Evolutionary conservation across 2,329 filamentous ascomycete species (phyloP).

Genomic region (Magnaporthiopsis rhizophila): DNA sequence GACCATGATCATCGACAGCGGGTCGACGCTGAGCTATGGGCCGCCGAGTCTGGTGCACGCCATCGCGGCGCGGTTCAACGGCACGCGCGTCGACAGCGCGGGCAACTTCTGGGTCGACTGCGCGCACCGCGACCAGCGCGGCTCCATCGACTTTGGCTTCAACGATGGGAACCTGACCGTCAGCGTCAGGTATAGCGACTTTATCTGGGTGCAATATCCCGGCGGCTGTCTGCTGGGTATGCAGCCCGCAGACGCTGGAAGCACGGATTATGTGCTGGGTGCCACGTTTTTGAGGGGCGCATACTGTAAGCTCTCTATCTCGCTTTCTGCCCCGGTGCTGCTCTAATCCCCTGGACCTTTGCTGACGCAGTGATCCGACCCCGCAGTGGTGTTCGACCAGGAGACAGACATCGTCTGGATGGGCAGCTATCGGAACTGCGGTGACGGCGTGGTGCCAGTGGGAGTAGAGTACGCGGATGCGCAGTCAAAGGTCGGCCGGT

Average conservation of each 20-base stretch:
- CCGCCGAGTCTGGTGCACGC: conserved; percentile 42
- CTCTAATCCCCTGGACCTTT: not conserved
- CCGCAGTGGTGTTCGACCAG: conserved; percentile 30
- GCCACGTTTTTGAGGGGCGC: conserved; percentile 29
- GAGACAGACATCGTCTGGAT: conserved; percentile 29
- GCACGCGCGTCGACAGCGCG: conserved; percentile 18
- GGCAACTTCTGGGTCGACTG: conserved; percentile 27
- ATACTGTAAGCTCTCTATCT: conserved; percentile 19
- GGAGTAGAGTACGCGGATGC: conserved; percentile 23
- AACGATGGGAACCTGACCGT: conserved; percentile 32
- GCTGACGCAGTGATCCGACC: conserved; percentile 17
- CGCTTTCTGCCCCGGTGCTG: not conserved
- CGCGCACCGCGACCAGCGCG: conserved; percentile 26
- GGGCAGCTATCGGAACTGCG: conserved; percentile 29
- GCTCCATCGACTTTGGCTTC: conserved; percentile 38
- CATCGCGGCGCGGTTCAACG: conserved; percentile 27
- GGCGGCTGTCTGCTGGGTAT: conserved; percentile 27
- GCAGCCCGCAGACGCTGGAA: conserved; percentile 24
- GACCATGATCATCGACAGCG: conserved; percentile 50
- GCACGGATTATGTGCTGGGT: conserved; percentile 26
- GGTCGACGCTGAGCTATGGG: conserved; percentile 56
- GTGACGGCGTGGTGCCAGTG: conserved; percentile 25
- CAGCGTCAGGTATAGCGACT: conserved; percentile 35
- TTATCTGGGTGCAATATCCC: conserved; percentile 27
- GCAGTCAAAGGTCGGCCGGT: conserved; percentile 22